phyloP scores from a whole-genome alignment of 2,329 filamentous ascomycete genomes.

The Beauveria sp. region DNA sequence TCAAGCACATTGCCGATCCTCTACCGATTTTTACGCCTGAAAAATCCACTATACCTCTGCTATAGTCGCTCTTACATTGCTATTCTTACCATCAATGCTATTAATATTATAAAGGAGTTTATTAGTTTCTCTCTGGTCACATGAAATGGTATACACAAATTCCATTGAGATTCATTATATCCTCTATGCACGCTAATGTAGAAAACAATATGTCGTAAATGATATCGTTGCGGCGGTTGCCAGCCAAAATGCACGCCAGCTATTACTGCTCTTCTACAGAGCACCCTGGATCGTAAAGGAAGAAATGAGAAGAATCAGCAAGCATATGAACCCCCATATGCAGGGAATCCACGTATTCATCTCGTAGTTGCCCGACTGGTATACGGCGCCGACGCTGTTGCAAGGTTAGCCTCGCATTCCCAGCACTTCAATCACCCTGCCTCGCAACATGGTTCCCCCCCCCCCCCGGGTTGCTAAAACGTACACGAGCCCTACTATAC shows the following conservation, averaged over 20 bases:
- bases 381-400: constrained; percentile 66
- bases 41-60: too few species aligned
- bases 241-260: not conserved
- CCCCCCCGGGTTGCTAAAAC: constrained; percentile 24
- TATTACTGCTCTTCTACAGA: constrained; percentile 41
- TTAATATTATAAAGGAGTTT: too few species aligned
- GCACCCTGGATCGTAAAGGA: constrained; percentile 92
- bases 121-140: too few species aligned
- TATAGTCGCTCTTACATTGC: too few species aligned
- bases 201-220: not conserved
- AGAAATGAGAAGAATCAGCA: constrained; percentile 73
- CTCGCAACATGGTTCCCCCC: not conserved
- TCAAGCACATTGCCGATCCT: too few species aligned
- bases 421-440: not conserved
- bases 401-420: constrained; percentile 13
- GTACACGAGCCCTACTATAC: constrained; percentile 72
- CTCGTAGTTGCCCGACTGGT: constrained; percentile 72
- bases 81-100: too few species aligned
- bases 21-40: too few species aligned
- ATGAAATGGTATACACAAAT: too few species aligned
- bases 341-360: constrained; percentile 96
- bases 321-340: constrained; percentile 79
- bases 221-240: not conserved
- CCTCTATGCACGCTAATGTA: not conserved
- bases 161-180: not conserved